Conservation (phyloP, 805 yeast species). For the Groenewaldozyma salmanticensis region DNA sequence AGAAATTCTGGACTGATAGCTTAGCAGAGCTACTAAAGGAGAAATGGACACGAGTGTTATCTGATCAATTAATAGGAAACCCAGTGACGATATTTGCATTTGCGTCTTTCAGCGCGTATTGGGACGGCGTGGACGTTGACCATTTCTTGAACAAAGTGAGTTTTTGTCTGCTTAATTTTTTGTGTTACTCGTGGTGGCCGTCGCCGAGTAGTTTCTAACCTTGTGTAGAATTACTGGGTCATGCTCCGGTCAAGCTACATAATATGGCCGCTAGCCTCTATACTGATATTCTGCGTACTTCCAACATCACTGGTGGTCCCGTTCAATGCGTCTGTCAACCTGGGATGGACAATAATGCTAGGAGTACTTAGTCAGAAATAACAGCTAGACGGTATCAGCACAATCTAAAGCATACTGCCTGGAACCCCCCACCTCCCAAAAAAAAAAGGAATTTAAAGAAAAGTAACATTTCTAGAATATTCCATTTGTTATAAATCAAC, state of each 20-base stretch:
- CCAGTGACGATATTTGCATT: slow-evolving; percentile 26
- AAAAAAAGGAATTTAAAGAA: too few relatives aligned
- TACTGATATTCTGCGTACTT: slow-evolving; percentile 14
- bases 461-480: too few relatives aligned
- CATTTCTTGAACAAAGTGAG: slow-evolving; percentile 20
- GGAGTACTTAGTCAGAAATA: slow-evolving; percentile 10
- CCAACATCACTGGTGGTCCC: slow-evolving; percentile 17
- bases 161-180: neutral
- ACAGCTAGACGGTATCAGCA: too few relatives aligned
- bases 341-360: slow-evolving; percentile 19
- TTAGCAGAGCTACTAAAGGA: slow-evolving; percentile 17
- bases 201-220: neutral
- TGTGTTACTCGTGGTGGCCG: neutral
- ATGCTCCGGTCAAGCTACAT: slow-evolving; percentile 16
- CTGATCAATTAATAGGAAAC: slow-evolving; percentile 28
- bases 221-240: slow-evolving; percentile 10
- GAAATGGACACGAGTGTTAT: slow-evolving; percentile 18
- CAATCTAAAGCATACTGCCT: too few relatives aligned
- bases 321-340: slow-evolving; percentile 17
- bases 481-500: too few relatives aligned
- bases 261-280: slow-evolving; percentile 21
- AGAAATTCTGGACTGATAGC: slow-evolving; percentile 29
- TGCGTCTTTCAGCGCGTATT: slow-evolving; percentile 25
- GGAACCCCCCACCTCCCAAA: too few relatives aligned
- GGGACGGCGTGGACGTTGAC: slow-evolving; percentile 29